A percentile compares a stretch with the other conserved stretches of the same genome.
phyloP scores from a whole-genome alignment of 345 rosid species.

The Eucalyptus rudis region DNA sequence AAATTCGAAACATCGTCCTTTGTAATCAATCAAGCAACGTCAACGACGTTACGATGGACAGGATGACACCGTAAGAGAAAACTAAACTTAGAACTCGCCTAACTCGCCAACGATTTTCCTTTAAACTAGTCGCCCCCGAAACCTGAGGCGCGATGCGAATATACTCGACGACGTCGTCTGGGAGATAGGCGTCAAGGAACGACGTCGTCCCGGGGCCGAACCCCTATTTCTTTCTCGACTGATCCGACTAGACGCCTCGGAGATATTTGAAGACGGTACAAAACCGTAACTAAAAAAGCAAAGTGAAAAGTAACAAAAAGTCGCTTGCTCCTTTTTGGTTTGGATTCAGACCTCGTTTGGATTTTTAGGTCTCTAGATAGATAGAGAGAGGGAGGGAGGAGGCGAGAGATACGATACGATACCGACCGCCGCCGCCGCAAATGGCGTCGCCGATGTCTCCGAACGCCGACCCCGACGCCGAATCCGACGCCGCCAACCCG shows the following conservation, averaged over 20 bases:
- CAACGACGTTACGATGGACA: not conserved
- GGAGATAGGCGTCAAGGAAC: not conserved
- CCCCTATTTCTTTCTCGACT: too few species aligned
- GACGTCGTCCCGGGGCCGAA: not conserved
- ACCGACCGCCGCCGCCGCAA: not conserved
- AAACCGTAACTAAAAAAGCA: not conserved
- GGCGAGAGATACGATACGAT: not conserved
- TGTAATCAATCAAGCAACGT: not conserved
- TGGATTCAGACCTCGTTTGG: not conserved
- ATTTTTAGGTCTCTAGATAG: not conserved
- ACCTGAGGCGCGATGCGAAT: not conserved
- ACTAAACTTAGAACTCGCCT: not conserved
- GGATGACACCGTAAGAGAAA: not conserved
- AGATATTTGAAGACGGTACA: not conserved
- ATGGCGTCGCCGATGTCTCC: conserved; percentile 33
- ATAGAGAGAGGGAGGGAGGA: not conserved
- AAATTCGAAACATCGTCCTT: not conserved
- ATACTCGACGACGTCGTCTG: not conserved
- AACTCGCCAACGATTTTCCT: not conserved
- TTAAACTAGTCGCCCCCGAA: not conserved
- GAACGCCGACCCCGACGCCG: conserved; percentile 1
- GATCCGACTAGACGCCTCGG: too few species aligned
- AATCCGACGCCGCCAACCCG: conserved; percentile 10
- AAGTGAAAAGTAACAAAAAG: not conserved
- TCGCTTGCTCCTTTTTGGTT: not conserved